A percentile compares a stretch with the other conserved stretches of the same genome.
These are phyloP conservation scores for Cornus florida DNA, from an alignment of 148 eudicot species.

Conservation along the genomic window DNA sequence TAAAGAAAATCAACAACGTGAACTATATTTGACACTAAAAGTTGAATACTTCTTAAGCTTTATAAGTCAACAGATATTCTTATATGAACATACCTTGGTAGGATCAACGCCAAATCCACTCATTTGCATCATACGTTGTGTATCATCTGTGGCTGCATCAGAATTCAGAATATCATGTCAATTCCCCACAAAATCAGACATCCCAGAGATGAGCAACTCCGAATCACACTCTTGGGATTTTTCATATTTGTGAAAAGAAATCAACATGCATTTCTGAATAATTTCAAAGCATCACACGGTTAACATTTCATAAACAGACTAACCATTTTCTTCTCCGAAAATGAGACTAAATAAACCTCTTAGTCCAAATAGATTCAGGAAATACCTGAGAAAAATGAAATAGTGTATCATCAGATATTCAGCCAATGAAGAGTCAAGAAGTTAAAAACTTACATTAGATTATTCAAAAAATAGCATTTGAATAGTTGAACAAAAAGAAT, in stretches of 20 bases:
- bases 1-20: background rate
- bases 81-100: conserved; percentile 46
- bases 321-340: conserved; percentile 95
- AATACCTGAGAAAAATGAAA: conserved; percentile 63
- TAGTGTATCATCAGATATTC: conserved; percentile 13
- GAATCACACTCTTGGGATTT: background rate
- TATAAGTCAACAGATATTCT: background rate
- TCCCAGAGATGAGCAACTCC: background rate
- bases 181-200: background rate
- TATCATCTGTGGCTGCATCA: conserved; percentile 86
- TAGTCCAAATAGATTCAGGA: conserved; percentile 92
- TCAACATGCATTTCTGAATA: background rate
- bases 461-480: background rate
- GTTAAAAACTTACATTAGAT: background rate
- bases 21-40: background rate
- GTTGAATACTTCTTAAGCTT: background rate
- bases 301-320: conserved; percentile 15
- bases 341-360: conserved; percentile 94
- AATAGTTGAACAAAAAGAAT: conserved; percentile 11
- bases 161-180: conserved; percentile 16
- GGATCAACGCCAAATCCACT: conserved; percentile 95
- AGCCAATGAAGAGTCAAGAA: conserved; percentile 9
- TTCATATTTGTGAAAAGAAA: conserved; percentile 1
- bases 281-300: background rate
- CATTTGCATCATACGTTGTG: conserved; percentile 99